phyloP scores from a whole-genome alignment of 352 stramenopile genomes.

The Pythium phragmitis region DNA sequence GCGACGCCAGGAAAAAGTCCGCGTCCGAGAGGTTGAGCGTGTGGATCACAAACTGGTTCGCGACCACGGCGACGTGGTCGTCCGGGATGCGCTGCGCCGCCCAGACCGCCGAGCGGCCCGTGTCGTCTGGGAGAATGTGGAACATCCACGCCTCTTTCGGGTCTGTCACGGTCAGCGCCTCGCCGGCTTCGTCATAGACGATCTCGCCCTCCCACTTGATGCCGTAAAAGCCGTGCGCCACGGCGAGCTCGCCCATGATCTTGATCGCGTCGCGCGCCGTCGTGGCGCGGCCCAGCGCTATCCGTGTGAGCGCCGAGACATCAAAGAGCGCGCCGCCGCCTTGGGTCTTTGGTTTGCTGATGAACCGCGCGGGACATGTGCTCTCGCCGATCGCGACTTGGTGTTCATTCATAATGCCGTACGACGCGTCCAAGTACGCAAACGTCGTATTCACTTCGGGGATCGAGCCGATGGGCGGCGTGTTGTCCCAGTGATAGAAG shows the following conservation, averaged over 20 bases:
- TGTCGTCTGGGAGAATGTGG: constrained; percentile 94
- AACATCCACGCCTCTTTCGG: constrained; percentile 93
- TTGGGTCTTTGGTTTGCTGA: constrained; percentile 53
- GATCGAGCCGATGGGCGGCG: constrained; percentile 64
- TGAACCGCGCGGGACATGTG: constrained; percentile 68
- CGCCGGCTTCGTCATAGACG: constrained; percentile 74
- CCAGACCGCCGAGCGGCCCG: constrained; percentile 91
- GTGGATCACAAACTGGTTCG: constrained; percentile 95
- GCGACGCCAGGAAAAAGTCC: constrained; percentile 87
- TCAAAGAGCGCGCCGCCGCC: constrained; percentile 89
- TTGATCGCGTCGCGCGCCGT: constrained; percentile 82
- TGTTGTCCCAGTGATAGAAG: constrained; percentile 67
- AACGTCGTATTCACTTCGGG: constrained; percentile 62
- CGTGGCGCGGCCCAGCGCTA: constrained; percentile 84
- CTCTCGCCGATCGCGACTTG: constrained; percentile 82
- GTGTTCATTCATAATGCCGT: constrained; percentile 84
- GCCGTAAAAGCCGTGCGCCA: constrained; percentile 93
- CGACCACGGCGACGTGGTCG: constrained; percentile 81
- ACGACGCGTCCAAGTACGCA: constrained; percentile 78
- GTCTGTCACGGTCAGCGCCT: constrained; percentile 91
- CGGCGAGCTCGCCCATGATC: constrained; percentile 93
- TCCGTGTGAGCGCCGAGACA: constrained; percentile 81
- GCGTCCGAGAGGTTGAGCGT: constrained; percentile 74
- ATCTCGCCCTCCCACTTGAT: constrained; percentile 70
- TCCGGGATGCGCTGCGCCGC: constrained; percentile 91